Conservation (phyloP, 2,329 filamentous ascomycete genomes). For the Apiospora phragmitis region DNA sequence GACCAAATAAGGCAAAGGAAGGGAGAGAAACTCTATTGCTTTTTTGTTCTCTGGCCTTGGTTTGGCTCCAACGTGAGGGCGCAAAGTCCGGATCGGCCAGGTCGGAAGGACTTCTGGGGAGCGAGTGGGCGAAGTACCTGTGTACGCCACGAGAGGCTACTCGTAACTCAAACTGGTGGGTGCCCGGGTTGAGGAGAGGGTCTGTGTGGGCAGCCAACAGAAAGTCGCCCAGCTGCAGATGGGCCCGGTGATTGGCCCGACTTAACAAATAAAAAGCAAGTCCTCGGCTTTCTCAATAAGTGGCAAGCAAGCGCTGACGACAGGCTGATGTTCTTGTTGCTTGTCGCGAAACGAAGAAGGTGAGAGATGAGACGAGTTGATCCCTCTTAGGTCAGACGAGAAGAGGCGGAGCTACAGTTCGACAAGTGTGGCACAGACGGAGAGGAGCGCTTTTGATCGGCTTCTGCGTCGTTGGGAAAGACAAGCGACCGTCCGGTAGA, state of each 20-base stretch:
- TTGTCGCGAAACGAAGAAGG: neutral
- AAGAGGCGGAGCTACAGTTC: constrained; percentile 5
- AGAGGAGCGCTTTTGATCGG: neutral
- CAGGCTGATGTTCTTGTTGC: constrained; percentile 6
- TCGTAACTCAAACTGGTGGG: constrained; percentile 6
- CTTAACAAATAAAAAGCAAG: neutral
- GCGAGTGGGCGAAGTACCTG: neutral
- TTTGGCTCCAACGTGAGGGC: neutral
- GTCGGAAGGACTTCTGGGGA: constrained; percentile 3
- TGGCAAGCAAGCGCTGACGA: constrained; percentile 4
- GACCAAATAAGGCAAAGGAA: neutral
- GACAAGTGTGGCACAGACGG: neutral
- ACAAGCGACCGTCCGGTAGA: neutral
- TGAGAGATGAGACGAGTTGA: constrained; percentile 4
- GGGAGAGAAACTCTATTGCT: constrained; percentile 4
- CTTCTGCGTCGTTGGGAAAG: neutral
- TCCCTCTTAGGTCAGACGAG: constrained; percentile 6
- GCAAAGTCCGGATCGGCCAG: constrained; percentile 3
- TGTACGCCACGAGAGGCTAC: constrained; percentile 5
- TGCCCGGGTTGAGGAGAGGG: neutral
- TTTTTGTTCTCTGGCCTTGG: neutral
- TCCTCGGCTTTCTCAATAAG: neutral
- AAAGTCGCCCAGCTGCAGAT: neutral
- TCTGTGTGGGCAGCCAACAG: constrained; percentile 1
- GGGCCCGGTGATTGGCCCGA: neutral